Base-by-base conservation (phyloP, 768 basidiomycete species). In the Trametes punicea region DNA sequence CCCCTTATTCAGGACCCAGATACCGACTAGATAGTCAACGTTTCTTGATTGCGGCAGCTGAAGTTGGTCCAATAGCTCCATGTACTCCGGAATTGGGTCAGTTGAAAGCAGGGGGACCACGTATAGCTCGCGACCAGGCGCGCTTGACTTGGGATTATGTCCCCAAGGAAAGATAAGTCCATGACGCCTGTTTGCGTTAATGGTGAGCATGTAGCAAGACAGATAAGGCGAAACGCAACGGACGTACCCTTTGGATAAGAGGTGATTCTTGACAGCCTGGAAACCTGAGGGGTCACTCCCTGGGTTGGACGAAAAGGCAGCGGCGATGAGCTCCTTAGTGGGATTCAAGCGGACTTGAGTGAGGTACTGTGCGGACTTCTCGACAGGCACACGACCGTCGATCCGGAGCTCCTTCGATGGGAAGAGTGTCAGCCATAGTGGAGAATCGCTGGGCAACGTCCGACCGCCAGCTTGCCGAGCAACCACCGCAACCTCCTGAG, bases 131-230 rank as follows among this genome's bases (percentile, higher is more conserved):
- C 88, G 87, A 30, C 92, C 93, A 36, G 88, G 87, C 53, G 82
- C 77, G 64, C 81, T 72, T 10, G 91, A 86, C 61, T 87, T 85
- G 8, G 88, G 85, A 36, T 82, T 79, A 44, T 75, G 75, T 1
- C 90, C 88, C 91, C 91, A 93, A 8, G 91, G 91, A 60, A 93
- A 92, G 18, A 92, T 81, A 20, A 93, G 78, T 9, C 88, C 91
- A 67, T 93, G 90, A 20, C 91, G 91, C 48, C 91, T 93, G 67
- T 11, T 69, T 60, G 62, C 26, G 16, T 23, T 49, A n/a, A n/a
- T 29, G 27, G 33, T 47, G 30, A 51, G 53, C 59, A 40, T 34
- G 34, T 59, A 18, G 46, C 60, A 23, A 21, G 18, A 49, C 57
- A 26, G 36, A n/a, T 16, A 38, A 10, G 50, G 33, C n/a, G 47